Evolutionary conservation across 2,329 filamentous ascomycete genomes (phyloP).

Genomic region (Ilyonectria destructans): DNA sequence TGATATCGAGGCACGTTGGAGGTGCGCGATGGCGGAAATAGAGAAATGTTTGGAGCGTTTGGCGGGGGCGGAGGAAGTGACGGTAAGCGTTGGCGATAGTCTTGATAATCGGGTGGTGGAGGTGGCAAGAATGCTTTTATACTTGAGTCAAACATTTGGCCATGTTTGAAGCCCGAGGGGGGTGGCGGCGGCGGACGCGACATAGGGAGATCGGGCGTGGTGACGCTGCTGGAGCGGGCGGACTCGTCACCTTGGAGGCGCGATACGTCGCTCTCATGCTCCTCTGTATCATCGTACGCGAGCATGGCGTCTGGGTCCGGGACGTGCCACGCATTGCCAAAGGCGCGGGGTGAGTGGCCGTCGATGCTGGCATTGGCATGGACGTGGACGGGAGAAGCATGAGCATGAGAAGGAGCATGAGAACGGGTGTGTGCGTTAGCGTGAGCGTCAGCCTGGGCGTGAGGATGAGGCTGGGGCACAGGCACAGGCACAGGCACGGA

Average conservation of each 20-base stretch:
- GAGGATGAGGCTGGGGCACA: conserved; percentile 31
- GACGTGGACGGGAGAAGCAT: conserved; percentile 22
- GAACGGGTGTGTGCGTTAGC: conserved; percentile 31
- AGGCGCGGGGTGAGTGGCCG: conserved; percentile 33
- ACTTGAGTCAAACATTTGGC: conserved; percentile 32
- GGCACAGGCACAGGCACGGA: conserved; percentile 23
- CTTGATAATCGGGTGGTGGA: conserved; percentile 24
- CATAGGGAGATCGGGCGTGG: conserved; percentile 46
- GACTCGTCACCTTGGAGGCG: conserved; percentile 49
- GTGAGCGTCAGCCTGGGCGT: conserved; percentile 21
- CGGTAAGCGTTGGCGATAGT: conserved; percentile 22
- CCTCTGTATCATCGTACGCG: conserved; percentile 48
- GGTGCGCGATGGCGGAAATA: conserved; percentile 4
- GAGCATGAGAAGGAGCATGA: conserved; percentile 27
- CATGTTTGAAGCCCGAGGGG: conserved; percentile 31
- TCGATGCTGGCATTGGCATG: conserved; percentile 26
- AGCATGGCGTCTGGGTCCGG: conserved; percentile 42
- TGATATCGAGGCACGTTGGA: conserved; percentile 27
- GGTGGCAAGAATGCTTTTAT: conserved; percentile 32
- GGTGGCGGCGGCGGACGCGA: conserved; percentile 42
- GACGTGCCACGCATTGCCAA: conserved; percentile 37
- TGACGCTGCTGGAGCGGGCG: conserved; percentile 49
- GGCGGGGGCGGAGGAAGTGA: conserved; percentile 21
- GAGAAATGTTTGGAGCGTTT: conserved; percentile 27
- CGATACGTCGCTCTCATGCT: conserved; percentile 49